Evolutionary conservation across 257 asterid species (phyloP).

Genomic region (Solanum ahanhuiri): DNA sequence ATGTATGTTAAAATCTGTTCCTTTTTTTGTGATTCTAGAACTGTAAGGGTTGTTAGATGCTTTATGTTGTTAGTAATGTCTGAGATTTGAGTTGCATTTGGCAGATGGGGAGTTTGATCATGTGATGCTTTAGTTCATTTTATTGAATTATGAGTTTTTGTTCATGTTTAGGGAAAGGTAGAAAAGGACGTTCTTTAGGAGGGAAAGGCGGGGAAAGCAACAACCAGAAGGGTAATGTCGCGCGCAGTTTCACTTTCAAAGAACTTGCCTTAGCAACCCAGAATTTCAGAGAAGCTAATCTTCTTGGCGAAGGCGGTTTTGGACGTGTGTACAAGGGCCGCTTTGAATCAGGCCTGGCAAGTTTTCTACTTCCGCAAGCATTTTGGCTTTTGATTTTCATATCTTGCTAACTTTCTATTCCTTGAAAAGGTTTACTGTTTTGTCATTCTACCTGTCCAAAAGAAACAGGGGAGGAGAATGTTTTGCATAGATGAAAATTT

Average conservation of each 20-base stretch:
- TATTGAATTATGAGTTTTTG: background rate
- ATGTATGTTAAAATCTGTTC: background rate
- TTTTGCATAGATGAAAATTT: background rate
- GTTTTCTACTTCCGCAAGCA: background rate
- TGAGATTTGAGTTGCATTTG: background rate
- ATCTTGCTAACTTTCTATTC: background rate
- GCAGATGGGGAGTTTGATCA: background rate
- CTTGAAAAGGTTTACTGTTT: background rate
- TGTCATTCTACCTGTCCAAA: background rate
- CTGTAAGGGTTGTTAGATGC: background rate
- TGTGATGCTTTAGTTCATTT: background rate
- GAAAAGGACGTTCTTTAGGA: conserved; percentile 3
- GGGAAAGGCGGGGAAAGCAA: conserved; percentile 3
- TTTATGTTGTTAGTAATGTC: background rate
- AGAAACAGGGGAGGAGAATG: background rate
- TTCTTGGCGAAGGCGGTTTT: conserved; percentile 50
- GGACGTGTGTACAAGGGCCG: conserved; percentile 47
- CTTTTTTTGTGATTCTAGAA: background rate
- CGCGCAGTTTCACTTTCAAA: conserved; percentile 31
- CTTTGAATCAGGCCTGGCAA: conserved; percentile 29
- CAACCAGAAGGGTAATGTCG: conserved; percentile 12
- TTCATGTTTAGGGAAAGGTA: conserved; percentile 6
- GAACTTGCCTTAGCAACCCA: conserved; percentile 37
- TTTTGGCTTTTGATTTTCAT: background rate
- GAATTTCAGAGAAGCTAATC: conserved; percentile 32